Percentiles rank a stretch among this genome's conserved stretches.
Conservation (phyloP, 179 eudicot genomes). For the Beta corolliflora region DNA sequence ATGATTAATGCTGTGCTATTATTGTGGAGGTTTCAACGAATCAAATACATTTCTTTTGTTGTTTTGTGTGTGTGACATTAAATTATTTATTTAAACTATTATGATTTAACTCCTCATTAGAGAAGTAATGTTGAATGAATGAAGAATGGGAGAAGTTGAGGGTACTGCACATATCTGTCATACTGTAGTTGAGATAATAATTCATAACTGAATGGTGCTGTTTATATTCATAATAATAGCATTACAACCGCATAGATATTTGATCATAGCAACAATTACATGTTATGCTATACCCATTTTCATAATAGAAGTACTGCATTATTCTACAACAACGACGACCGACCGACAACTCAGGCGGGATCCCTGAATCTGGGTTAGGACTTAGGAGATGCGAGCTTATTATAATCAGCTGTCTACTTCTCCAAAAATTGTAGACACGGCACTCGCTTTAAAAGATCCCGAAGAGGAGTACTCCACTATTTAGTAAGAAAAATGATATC, state of each 20-base stretch:
- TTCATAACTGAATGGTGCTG: neutral
- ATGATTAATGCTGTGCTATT: neutral
- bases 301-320: neutral
- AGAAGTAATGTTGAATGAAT: too few relatives aligned
- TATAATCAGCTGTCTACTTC: neutral
- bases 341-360: neutral
- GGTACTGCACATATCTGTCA: too few relatives aligned
- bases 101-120: too few relatives aligned
- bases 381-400: neutral
- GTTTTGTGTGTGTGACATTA: too few relatives aligned
- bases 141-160: too few relatives aligned
- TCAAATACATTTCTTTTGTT: too few relatives aligned
- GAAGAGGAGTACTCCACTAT: neutral
- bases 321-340: neutral
- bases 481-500: neutral
- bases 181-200: neutral
- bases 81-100: too few relatives aligned
- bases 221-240: neutral
- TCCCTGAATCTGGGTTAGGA: neutral
- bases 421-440: neutral
- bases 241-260: neutral
- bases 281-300: neutral
- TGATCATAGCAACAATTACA: constrained; percentile 6
- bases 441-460: neutral
- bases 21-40: neutral